Evolutionary conservation across 148 eudicot species (phyloP).

Genomic region (Rhododendron vialii): DNA sequence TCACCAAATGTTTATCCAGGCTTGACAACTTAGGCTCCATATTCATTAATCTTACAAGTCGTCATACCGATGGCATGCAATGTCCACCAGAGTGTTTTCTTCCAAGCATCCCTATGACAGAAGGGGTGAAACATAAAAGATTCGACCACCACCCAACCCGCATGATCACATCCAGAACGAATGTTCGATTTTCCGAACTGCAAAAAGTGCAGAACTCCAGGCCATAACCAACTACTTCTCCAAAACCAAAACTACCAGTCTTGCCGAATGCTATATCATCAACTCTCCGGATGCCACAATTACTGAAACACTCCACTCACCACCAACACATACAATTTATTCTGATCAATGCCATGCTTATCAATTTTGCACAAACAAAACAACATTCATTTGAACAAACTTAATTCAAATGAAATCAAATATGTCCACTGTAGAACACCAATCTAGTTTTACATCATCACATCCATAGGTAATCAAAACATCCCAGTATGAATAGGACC

Average conservation of each 20-base stretch:
- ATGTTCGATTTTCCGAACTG: background rate
- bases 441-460: background rate
- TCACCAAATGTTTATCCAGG: background rate
- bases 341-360: background rate
- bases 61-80: background rate
- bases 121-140: background rate
- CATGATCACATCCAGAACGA: background rate
- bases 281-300: background rate
- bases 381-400: background rate
- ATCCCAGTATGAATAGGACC: background rate
- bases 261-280: background rate
- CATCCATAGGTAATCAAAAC: background rate
- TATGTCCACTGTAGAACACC: background rate
- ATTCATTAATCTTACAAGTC: background rate
- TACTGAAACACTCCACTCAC: background rate
- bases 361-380: background rate
- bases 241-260: background rate
- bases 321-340: background rate
- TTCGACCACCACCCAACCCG: background rate
- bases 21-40: background rate
- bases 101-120: background rate
- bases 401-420: no score
- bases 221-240: background rate
- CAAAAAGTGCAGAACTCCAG: background rate
- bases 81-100: background rate